Evolutionary conservation across 805 yeast species (phyloP), one percentile per base, ranked within the genome.

Genomic region (Yarrowia sp.): DNA sequence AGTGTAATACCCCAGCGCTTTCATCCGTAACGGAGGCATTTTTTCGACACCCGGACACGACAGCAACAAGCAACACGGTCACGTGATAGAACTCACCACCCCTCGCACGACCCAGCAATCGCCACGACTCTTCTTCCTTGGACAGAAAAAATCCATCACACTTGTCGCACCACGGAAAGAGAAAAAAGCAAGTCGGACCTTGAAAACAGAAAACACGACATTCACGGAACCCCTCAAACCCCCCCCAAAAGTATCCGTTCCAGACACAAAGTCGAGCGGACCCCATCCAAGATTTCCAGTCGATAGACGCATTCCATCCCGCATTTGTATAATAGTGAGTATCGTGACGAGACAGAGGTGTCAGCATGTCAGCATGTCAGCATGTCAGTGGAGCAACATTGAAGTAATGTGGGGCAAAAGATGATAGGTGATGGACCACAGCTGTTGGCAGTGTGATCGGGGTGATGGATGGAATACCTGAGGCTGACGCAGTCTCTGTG

Each of bases 241-340:
- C 9, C 2, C 52, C 14, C 9, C 34, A 30, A 46, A 15, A 47
- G 52, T 38, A 47, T 30, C 52, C 52, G 52, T 47, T 30, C 9
- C 19, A 47, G 52, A 30, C 52, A 3, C 19, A 14, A 24, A 44
- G 30, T 15, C 14, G 8, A 9, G 30, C 52, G 52, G 52, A 47
- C 52, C 14, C 30, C 24, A 19, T 47, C 9, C 34, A 1, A 12
- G 30, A 24, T 24, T 24, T 24, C 30, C 52, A 30, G 52, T 47
- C 52, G 39, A 24, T 30, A 20, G 46, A 55, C 46, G 47, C 63
- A 55, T 30, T 15, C 47, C 40, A 36, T 19, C 17, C 46, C 30
- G 63, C 47, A 55, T 42, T 42, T 42, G 47, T 55, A 55, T 55
- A 55, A 55, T 55, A 55, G 63, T 55, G 63, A 55, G 63, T 55